phyloP scores from a whole-genome alignment of 2,329 filamentous ascomycete genomes.

The Trichoderma semiorbis region DNA sequence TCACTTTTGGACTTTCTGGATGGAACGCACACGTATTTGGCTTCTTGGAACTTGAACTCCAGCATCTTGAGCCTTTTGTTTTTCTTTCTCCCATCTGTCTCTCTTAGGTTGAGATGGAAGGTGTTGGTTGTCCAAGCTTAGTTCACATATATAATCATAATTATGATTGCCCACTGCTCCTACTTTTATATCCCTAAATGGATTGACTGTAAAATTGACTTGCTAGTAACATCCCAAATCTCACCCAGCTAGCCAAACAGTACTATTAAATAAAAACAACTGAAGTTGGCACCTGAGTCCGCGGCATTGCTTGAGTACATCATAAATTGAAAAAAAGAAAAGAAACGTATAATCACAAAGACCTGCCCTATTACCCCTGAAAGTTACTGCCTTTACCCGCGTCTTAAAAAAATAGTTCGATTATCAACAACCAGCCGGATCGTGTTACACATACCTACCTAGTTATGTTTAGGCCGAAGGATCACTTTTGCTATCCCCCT shows the following conservation, averaged over 20 bases:
- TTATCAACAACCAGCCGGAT: neutral
- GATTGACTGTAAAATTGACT: neutral
- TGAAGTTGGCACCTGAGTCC: neutral
- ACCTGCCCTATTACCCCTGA: neutral
- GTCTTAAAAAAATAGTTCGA: neutral
- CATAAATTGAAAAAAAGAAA: neutral
- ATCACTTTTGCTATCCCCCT: conserved; percentile 54
- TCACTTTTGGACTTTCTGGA: neutral
- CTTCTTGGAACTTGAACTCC: neutral
- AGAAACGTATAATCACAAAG: neutral
- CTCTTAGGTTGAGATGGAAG: no score
- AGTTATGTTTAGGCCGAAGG: conserved; percentile 41
- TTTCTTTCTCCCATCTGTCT: no score
- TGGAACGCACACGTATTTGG: neutral
- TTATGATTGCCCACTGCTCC: neutral
- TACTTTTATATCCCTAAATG: neutral
- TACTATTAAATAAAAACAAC: neutral
- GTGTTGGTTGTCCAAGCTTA: neutral
- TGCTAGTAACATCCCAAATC: neutral
- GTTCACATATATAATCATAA: neutral
- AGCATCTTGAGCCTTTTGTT: neutral
- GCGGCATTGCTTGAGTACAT: neutral
- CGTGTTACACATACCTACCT: neutral
- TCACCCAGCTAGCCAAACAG: neutral
- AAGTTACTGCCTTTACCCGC: neutral